Conservation (phyloP, 495 filamentous ascomycete species). For the Wilcoxina mikolae region DNA sequence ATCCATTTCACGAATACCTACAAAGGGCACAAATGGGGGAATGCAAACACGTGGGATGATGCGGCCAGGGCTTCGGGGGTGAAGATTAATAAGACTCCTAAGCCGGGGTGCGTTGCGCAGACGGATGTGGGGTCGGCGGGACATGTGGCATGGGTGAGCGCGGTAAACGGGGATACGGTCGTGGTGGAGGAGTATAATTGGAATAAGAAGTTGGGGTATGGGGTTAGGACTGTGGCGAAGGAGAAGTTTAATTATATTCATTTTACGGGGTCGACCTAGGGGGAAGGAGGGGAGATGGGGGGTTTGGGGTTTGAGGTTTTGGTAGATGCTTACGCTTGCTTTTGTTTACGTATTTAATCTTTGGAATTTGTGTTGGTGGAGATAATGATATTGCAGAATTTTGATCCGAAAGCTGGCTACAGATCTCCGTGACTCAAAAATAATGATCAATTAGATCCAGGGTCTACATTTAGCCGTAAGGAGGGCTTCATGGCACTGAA, state of each 20-base stretch:
- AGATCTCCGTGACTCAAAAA: too few relatives aligned
- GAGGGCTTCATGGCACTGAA: too few relatives aligned
- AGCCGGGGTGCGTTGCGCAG: slow-evolving; percentile 21
- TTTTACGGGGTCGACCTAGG: slow-evolving; percentile 10
- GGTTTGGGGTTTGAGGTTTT: too few relatives aligned
- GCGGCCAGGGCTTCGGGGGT: slow-evolving; percentile 15
- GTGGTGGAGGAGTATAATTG: slow-evolving; percentile 28
- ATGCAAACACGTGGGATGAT: slow-evolving; percentile 24
- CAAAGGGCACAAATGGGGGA: slow-evolving; percentile 23
- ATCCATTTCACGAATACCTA: slow-evolving; percentile 23
- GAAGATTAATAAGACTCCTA: slow-evolving; percentile 20
- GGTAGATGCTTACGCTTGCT: too few relatives aligned
- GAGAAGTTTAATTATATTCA: slow-evolving; percentile 24
- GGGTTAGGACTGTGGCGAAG: slow-evolving; percentile 18
- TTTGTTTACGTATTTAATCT: too few relatives aligned
- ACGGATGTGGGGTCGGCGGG: slow-evolving; percentile 15
- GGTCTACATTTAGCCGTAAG: too few relatives aligned
- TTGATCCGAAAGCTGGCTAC: too few relatives aligned
- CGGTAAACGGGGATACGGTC: slow-evolving; percentile 16
- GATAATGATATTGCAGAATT: too few relatives aligned
- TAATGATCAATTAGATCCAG: too few relatives aligned
- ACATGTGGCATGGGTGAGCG: slow-evolving; percentile 24
- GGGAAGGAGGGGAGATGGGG: too few relatives aligned
- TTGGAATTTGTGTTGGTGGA: too few relatives aligned
- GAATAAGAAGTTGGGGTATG: slow-evolving; percentile 11